phyloP scores from a whole-genome alignment of 345 rosid genomes.

The Kandelia obovata region DNA sequence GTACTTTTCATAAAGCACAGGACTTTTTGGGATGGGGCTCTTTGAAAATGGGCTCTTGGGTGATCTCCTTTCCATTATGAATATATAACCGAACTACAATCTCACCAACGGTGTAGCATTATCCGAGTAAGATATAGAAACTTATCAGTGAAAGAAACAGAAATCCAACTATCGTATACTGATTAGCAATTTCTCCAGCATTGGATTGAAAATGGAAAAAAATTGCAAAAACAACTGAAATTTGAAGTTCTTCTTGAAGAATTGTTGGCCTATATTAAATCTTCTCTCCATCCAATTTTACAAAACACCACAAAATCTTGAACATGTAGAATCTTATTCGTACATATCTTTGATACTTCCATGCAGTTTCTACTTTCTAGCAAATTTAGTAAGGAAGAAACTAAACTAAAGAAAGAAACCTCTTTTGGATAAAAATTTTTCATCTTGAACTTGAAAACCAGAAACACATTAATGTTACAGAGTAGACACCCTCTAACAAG shows the following conservation, averaged over 20 bases:
- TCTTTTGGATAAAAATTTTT: not conserved
- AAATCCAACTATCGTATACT: not conserved
- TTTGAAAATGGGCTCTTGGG: conserved; percentile 39
- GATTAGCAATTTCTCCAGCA: not conserved
- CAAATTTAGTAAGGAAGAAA: not conserved
- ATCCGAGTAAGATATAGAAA: conserved; percentile 1
- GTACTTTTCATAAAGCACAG: conserved; percentile 47
- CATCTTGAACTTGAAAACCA: not conserved
- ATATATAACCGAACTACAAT: not conserved
- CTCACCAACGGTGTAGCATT: conserved; percentile 3
- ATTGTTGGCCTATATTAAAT: too few relatives aligned
- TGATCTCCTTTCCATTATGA: conserved; percentile 30
- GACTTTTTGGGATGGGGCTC: conserved; percentile 54
- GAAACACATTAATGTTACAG: too few relatives aligned
- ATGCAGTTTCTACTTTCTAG: not conserved
- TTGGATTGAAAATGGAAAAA: too few relatives aligned
- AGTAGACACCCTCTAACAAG: too few relatives aligned
- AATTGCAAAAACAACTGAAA: too few relatives aligned
- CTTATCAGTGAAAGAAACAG: not conserved
- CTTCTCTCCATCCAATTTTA: too few relatives aligned
- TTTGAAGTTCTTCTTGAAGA: too few relatives aligned
- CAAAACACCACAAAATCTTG: not conserved
- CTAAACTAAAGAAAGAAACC: not conserved
- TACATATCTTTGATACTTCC: not conserved
- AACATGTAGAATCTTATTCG: not conserved